These are phyloP conservation scores for Phaffomyces antillensis DNA, from an alignment of 805 yeast species.

Conservation along the genomic window DNA sequence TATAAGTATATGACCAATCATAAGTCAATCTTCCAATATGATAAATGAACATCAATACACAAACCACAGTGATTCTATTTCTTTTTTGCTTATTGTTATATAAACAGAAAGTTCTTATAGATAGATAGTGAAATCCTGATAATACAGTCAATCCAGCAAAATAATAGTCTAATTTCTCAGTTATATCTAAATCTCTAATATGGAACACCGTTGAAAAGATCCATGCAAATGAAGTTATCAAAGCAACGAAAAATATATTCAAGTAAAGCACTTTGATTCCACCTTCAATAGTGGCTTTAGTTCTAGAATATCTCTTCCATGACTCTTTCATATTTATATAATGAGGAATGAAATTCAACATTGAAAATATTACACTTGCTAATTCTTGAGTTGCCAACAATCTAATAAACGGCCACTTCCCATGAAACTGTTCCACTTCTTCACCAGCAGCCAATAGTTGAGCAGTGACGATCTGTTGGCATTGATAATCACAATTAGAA, in stretches of 20 bases:
- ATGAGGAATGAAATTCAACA: conserved; percentile 64
- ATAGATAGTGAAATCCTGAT: conserved; percentile 66
- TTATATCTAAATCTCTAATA: conserved; percentile 66
- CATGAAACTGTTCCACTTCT: conserved; percentile 81
- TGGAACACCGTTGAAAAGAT: conserved; percentile 79
- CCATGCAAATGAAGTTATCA: conserved; percentile 84
- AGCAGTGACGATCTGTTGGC: conserved; percentile 71
- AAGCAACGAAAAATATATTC: conserved; percentile 42
- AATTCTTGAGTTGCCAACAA: conserved; percentile 79
- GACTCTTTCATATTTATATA: conserved; percentile 36
- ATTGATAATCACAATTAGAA: conserved; percentile 85
- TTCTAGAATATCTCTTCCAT: conserved; percentile 2
- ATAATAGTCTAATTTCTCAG: conserved; percentile 86
- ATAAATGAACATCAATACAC: conserved; percentile 44
- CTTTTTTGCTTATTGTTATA: conserved; percentile 37
- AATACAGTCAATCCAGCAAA: conserved; percentile 88
- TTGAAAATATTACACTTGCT: conserved; percentile 72
- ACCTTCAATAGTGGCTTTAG: conserved; percentile 1
- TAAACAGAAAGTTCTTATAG: conserved; percentile 52
- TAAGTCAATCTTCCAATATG: conserved; percentile 62
- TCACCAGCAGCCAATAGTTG: conserved; percentile 36
- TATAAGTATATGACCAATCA: conserved; percentile 88
- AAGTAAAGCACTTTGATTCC: conserved; percentile 15
- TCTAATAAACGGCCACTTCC: conserved; percentile 93
- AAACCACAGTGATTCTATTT: conserved; percentile 30